Conservation (phyloP, 257 asterid genomes). For the Verbena officinalis region DNA sequence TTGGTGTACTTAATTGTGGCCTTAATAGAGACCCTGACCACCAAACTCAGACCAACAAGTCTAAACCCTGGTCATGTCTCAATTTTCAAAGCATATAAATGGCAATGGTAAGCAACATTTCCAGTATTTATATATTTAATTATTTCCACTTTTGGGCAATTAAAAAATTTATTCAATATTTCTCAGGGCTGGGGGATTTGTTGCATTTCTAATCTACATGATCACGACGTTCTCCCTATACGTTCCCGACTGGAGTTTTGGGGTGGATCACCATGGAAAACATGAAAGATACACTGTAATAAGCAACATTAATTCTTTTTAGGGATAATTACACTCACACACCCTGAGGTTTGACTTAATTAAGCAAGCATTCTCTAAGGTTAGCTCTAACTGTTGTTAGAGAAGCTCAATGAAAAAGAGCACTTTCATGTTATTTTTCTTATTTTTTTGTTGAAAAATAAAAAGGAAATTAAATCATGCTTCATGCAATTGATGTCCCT, state of each 20-base stretch:
- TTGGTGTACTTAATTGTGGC: conserved; percentile 84
- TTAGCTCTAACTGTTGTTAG: too few relatives aligned
- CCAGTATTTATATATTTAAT: neutral
- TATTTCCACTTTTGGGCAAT: neutral
- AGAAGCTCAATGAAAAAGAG: too few relatives aligned
- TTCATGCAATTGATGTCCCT: too few relatives aligned
- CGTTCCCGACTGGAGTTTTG: conserved; percentile 87
- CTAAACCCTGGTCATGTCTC: conserved; percentile 54
- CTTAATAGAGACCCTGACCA: conserved; percentile 68
- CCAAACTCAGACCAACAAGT: conserved; percentile 65
- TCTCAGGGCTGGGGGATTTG: conserved; percentile 74
- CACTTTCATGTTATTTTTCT: too few relatives aligned
- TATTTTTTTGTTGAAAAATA: too few relatives aligned
- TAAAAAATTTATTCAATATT: neutral
- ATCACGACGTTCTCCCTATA: conserved; percentile 61
- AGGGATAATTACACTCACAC: too few relatives aligned
- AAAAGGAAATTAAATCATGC: too few relatives aligned
- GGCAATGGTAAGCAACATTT: conserved; percentile 71
- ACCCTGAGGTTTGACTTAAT: too few relatives aligned
- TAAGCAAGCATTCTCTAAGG: too few relatives aligned
- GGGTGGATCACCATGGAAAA: conserved; percentile 28
- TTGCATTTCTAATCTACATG: conserved; percentile 68
- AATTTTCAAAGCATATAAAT: conserved; percentile 72
- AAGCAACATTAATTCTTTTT: neutral
- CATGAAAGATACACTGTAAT: conserved; percentile 51